Conservation (phyloP, 495 filamentous ascomycete species). For the Aspergillus cavernicola region DNA sequence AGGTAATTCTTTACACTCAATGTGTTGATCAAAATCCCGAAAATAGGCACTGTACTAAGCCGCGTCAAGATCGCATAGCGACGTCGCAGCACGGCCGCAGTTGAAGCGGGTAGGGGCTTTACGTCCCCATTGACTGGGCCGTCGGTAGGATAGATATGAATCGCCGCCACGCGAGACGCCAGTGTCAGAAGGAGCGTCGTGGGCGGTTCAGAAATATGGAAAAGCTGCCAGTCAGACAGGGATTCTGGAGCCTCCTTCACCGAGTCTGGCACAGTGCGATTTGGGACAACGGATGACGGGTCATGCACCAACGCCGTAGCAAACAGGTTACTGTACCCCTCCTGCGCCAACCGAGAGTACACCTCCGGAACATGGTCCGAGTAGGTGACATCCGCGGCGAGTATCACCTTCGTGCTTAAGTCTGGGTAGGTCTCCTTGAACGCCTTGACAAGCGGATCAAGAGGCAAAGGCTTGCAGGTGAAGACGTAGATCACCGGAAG, state of each 20-base stretch:
- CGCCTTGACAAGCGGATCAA: conserved; percentile 50
- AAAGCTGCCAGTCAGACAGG: conserved; percentile 70
- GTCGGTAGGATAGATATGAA: conserved; percentile 74
- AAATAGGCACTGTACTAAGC: conserved; percentile 75
- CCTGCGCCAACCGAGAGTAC: conserved; percentile 41
- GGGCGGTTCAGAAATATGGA: conserved; percentile 86
- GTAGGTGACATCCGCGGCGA: conserved; percentile 91
- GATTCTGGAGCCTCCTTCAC: conserved; percentile 45
- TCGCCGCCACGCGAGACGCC: conserved; percentile 69
- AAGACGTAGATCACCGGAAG: conserved; percentile 92
- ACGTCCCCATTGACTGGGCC: conserved; percentile 26
- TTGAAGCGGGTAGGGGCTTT: conserved; percentile 46
- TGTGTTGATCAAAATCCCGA: conserved; percentile 94
- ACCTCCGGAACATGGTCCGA: conserved; percentile 62
- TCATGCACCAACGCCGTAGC: conserved; percentile 71
- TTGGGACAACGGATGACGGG: conserved; percentile 79
- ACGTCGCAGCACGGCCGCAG: conserved; percentile 64
- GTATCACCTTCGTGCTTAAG: conserved; percentile 59
- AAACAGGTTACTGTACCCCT: conserved; percentile 68
- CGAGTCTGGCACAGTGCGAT: conserved; percentile 60
- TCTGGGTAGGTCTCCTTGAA: conserved; percentile 69
- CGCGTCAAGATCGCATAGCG: conserved; percentile 82
- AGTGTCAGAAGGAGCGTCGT: conserved; percentile 82
- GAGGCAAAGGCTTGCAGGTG: conserved; percentile 63
- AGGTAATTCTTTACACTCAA: conserved; percentile 89